phyloP scores from a whole-genome alignment of 345 rosid genomes.

The Clausena lansium region DNA sequence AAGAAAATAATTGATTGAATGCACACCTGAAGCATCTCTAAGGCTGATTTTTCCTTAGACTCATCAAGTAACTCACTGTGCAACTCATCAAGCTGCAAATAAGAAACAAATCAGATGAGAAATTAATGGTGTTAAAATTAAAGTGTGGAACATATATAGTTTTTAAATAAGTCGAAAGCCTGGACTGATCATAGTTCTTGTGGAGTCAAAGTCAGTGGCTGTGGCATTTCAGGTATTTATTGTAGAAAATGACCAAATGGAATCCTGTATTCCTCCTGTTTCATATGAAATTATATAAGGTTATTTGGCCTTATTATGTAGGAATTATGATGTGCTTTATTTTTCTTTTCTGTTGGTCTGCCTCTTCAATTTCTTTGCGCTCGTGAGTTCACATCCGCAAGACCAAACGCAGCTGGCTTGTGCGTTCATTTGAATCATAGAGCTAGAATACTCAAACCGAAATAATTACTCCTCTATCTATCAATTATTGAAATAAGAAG shows the following conservation, averaged over 20 bases:
- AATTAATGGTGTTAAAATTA: too few relatives aligned
- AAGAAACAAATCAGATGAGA: too few relatives aligned
- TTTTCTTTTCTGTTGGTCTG: background rate
- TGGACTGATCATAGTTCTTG: background rate
- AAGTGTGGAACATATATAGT: background rate
- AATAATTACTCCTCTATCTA: background rate
- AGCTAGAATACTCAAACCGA: background rate
- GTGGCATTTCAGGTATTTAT: background rate
- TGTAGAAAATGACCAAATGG: constrained; percentile 14
- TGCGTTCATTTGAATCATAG: background rate
- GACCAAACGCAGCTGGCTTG: background rate
- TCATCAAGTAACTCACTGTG: too few relatives aligned
- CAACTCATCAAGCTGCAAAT: too few relatives aligned
- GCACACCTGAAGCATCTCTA: too few relatives aligned
- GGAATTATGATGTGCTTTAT: too few relatives aligned
- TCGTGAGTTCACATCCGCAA: background rate
- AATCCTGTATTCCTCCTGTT: background rate
- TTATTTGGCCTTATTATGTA: background rate
- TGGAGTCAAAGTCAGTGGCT: background rate
- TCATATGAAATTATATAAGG: background rate
- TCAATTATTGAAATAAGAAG: background rate
- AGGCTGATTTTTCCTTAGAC: too few relatives aligned
- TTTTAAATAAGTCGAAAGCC: constrained; percentile 7
- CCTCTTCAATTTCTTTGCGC: background rate
- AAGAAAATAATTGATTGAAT: too few relatives aligned